phyloP scores from a whole-genome alignment of 345 rosid species.

The Aethionema arabicum region DNA sequence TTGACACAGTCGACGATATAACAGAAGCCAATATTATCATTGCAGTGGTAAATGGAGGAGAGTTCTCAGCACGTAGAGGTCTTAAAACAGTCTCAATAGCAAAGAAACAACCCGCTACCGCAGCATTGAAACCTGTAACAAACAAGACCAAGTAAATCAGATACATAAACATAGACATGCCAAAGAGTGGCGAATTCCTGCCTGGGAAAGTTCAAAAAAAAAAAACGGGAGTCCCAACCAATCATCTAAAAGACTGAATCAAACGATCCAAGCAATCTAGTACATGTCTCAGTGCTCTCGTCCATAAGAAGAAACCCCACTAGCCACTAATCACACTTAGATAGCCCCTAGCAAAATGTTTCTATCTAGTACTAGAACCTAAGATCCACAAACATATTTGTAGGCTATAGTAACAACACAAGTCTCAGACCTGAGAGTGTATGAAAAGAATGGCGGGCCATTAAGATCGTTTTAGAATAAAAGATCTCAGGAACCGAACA shows the following conservation, averaged over 20 bases:
- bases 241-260: too few species aligned
- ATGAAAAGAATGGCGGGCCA: neutral
- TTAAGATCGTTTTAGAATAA: neutral
- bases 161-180: neutral
- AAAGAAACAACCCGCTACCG: constrained; percentile 98
- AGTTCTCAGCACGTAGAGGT: constrained; percentile 90
- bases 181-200: neutral
- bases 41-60: constrained; percentile 97
- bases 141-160: constrained; percentile 4
- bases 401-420: neutral
- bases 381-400: constrained; percentile 13
- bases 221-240: too few species aligned
- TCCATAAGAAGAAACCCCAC: constrained; percentile 12
- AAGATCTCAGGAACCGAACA: constrained; percentile 6
- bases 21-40: constrained; percentile 97
- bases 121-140: constrained; percentile 88
- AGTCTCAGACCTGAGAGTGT: neutral
- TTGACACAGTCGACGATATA: constrained; percentile 93
- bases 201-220: neutral
- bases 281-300: constrained; percentile 12
- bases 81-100: constrained; percentile 95
- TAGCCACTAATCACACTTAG: neutral
- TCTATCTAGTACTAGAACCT: constrained; percentile 6
- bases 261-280: neutral
- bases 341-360: constrained; percentile 1